Conservation (phyloP, 441 rosid species). For the Gossypium schwendimanii region DNA sequence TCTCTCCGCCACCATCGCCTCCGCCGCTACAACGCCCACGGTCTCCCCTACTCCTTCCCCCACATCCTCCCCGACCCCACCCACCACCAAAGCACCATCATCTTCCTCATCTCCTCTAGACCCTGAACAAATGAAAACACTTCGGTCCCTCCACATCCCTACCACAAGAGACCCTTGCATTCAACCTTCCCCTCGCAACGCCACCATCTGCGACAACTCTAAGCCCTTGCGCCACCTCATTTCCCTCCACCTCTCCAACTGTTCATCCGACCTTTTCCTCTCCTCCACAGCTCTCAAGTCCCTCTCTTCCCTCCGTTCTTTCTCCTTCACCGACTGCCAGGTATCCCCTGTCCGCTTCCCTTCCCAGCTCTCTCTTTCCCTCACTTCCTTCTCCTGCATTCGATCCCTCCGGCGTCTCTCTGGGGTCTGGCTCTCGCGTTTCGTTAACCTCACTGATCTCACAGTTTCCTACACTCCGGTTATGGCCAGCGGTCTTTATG, state of each 20-base stretch:
- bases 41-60: conserved; percentile 19
- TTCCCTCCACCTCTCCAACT: conserved; percentile 64
- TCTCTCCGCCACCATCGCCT: neutral
- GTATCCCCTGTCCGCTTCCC: conserved; percentile 51
- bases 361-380: conserved; percentile 48
- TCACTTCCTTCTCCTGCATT: conserved; percentile 66
- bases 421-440: conserved; percentile 62
- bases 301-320: conserved; percentile 64
- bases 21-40: conserved; percentile 15
- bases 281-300: conserved; percentile 72
- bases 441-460: conserved; percentile 73
- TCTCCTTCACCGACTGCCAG: conserved; percentile 65
- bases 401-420: conserved; percentile 67
- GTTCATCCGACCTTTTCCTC: conserved; percentile 63
- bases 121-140: conserved; percentile 73
- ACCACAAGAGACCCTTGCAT: conserved; percentile 59
- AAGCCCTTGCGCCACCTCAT: conserved; percentile 74
- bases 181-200: conserved; percentile 30
- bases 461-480: conserved; percentile 53
- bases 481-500: conserved; percentile 58
- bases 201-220: conserved; percentile 50
- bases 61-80: conserved; percentile 21
- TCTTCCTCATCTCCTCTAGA: conserved; percentile 46
- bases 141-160: conserved; percentile 65
- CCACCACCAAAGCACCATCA: conserved; percentile 19